A percentile compares a stretch with the other conserved stretches of the same genome.
Evolutionary conservation across 345 rosid species (phyloP).

Genomic region (Ailanthus altissimus): DNA sequence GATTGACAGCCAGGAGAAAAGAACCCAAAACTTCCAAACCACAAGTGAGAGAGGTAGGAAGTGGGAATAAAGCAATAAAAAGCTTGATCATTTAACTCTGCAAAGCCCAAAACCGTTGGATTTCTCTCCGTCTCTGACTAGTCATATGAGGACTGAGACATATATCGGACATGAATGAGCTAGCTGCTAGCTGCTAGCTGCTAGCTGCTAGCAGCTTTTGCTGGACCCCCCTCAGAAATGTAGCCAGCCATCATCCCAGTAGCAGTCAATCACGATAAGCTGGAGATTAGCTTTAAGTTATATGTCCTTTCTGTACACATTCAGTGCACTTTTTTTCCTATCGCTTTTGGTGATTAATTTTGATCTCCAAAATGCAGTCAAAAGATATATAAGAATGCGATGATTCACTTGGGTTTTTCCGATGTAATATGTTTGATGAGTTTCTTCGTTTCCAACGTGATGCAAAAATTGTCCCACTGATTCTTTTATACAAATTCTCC

Average conservation of each 20-base stretch:
- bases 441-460: not conserved
- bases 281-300: slow-evolving; percentile 1
- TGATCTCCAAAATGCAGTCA: not conserved
- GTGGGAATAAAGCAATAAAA: too few relatives aligned
- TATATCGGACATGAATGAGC: too few relatives aligned
- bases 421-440: not conserved
- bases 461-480: not conserved
- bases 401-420: not conserved
- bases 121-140: not conserved
- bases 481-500: not conserved
- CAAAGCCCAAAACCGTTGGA: not conserved
- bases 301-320: not conserved
- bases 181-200: too few relatives aligned
- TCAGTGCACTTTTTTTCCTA: not conserved
- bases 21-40: too few relatives aligned
- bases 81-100: too few relatives aligned
- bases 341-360: not conserved
- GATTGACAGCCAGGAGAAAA: too few relatives aligned
- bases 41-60: too few relatives aligned
- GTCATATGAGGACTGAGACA: too few relatives aligned
- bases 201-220: too few relatives aligned
- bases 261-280: not conserved
- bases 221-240: too few relatives aligned
- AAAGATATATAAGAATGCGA: not conserved
- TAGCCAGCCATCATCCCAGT: not conserved